Percentiles rank a stretch among this genome's conserved stretches.
phyloP scores from a whole-genome alignment of 176 grass and related monocot genomes.

The Bromus sterilis region DNA sequence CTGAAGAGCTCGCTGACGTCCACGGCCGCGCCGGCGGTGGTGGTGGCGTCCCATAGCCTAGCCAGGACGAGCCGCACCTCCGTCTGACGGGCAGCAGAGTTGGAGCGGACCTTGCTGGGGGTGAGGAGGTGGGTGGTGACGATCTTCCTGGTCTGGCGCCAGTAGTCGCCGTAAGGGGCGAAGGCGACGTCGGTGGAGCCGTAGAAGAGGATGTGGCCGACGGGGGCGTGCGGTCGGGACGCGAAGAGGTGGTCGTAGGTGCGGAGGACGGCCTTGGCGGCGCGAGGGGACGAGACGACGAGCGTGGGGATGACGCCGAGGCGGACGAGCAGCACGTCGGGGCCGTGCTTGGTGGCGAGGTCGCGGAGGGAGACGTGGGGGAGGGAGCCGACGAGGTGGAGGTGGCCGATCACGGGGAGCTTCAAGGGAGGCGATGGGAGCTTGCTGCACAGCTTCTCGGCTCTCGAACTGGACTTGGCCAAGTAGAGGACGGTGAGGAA shows the following conservation, averaged over 20 bases:
- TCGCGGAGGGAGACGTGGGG: neutral
- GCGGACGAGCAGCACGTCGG: neutral
- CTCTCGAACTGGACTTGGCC: neutral
- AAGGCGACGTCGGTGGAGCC: constrained; percentile 23
- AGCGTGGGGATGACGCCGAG: neutral
- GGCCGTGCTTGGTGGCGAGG: neutral
- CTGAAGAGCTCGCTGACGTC: constrained; percentile 25
- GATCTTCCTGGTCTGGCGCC: constrained; percentile 29
- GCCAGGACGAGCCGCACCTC: neutral
- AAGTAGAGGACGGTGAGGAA: neutral
- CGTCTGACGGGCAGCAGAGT: neutral
- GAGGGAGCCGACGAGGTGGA: neutral
- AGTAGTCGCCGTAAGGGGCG: constrained; percentile 30
- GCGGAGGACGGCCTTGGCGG: neutral
- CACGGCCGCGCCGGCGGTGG: neutral
- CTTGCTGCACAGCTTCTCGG: neutral
- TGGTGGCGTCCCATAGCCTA: neutral
- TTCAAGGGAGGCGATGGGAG: constrained; percentile 20
- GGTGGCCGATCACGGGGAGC: neutral
- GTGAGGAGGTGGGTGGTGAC: constrained; percentile 18
- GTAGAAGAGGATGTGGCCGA: neutral
- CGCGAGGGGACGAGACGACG: neutral
- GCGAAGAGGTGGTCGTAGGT: neutral
- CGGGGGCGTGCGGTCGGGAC: neutral
- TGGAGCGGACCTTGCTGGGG: neutral